Percentiles rank a stretch among this genome's conserved stretches.
Evolutionary conservation across 2,329 filamentous ascomycete species (phyloP).

Genomic region (Periconia sp.): DNA sequence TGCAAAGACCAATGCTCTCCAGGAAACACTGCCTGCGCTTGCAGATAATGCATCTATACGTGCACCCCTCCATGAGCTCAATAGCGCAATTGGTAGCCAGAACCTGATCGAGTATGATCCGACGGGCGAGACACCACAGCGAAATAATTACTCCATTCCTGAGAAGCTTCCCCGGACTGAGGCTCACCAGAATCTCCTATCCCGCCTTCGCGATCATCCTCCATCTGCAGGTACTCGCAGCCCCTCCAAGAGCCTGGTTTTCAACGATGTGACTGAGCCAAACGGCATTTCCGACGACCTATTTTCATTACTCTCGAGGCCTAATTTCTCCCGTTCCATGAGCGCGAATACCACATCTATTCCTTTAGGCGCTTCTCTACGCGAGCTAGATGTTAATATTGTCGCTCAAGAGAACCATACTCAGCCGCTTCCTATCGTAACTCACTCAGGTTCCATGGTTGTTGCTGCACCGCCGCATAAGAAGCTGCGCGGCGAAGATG

Average conservation of each 20-base stretch:
- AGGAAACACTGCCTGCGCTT: slow-evolving; percentile 67
- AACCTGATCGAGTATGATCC: slow-evolving; percentile 79
- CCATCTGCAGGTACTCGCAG: slow-evolving; percentile 40
- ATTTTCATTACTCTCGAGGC: slow-evolving; percentile 29
- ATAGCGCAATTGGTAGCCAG: slow-evolving; percentile 69
- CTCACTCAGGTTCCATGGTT: slow-evolving; percentile 33
- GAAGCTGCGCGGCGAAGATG: slow-evolving; percentile 47
- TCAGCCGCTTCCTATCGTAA: slow-evolving; percentile 39
- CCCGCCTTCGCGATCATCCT: slow-evolving; percentile 50
- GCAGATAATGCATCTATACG: slow-evolving; percentile 62
- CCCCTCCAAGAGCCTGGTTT: slow-evolving; percentile 60
- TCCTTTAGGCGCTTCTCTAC: slow-evolving; percentile 40
- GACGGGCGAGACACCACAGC: slow-evolving; percentile 86
- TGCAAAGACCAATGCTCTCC: slow-evolving; percentile 63
- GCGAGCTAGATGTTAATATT: slow-evolving; percentile 58
- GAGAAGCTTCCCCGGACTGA: slow-evolving; percentile 79
- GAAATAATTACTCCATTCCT: slow-evolving; percentile 80
- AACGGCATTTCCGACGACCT: slow-evolving; percentile 34
- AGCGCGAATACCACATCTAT: slow-evolving; percentile 29
- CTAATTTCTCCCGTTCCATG: slow-evolving; percentile 31
- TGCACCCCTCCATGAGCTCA: slow-evolving; percentile 73
- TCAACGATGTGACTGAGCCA: slow-evolving; percentile 56
- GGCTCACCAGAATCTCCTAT: slow-evolving; percentile 62
- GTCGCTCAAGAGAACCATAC: slow-evolving; percentile 40
- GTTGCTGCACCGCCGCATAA: slow-evolving; percentile 49